Base-by-base conservation (phyloP, 495 filamentous ascomycete genomes). In the Mycothermus thermophilus region DNA sequence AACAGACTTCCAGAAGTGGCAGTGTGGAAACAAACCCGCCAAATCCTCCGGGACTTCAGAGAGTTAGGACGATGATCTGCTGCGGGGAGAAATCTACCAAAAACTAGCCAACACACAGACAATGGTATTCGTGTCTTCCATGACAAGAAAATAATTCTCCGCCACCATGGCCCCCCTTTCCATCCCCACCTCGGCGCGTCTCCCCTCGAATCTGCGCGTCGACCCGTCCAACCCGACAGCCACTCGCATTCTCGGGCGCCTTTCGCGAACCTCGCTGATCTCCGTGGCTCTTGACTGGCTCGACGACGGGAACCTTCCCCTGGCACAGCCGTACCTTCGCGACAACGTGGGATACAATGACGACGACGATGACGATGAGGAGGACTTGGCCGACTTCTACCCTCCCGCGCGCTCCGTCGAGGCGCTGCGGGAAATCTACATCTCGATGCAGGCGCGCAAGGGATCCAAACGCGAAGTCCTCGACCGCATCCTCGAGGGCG, bases 271-370 rank as follows among this genome's bases (percentile, higher is more conserved):
- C 23, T 74, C 80, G 0, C 65, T 92, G 6, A 52, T 87, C 10
- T 66, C 74, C 2, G 64, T 93, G 10, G 77, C 68, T 4, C 64
- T 81, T 14, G 58, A 72, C 57, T 93, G 84, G 84, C 70, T 90
- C 0, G 67, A 76, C 20, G 68, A 78, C 16, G 57, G 61, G 34
- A 75, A 78, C 32, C 57, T 70, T 14, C 48, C 66, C 3, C 57
- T 67, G n/a, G 77, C 73, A 18, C 44, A 51, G 0, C 75, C 77
- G 0, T 67, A 68, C 37, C 57, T 80, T 0, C 50, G 47, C 19
- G 38, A 37, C 11, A 47, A 55, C 9, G 41, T 51, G 7, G 50
- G 55, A 0, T 52, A 62, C 1, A 62, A 64, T 8, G 60, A 61
- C 10, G 43, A 57, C 7, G 43, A 55, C 4, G 50, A 57, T n/a